Base-by-base conservation (phyloP, 2,329 filamentous ascomycete species). In the Phyllachora maydis region DNA sequence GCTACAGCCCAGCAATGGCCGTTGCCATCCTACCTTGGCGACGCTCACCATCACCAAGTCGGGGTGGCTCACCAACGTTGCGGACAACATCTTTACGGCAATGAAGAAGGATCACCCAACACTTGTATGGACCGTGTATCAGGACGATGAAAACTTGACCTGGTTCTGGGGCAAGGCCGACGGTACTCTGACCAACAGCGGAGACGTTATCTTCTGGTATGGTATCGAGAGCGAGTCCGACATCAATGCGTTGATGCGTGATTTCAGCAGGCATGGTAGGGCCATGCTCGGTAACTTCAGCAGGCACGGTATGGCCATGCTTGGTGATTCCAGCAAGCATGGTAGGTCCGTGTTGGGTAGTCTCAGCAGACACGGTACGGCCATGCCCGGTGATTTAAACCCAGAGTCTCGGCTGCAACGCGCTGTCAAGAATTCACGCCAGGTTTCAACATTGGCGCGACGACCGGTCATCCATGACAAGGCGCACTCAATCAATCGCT, bases 91-190 rank as follows among this genome's bases (percentile, higher is more conserved):
- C 28, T 92, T 95, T 47, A 68, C 75, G 32, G 75, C 77, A 31
- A 77, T 95, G 46, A 90, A 85, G 60, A 90, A 91, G 50, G 85
- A 93, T 42, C 76, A 83, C 47, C 71, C 82, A 26, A 81, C 75
- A 52, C 61, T 95, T 33, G 76, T 81, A 32, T 98, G 83, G 85
- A 91, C 82, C n/a, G 85, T 93, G 30, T 85, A 78, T 54, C 75
- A 83, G 41, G 76, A 90, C 35, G 83, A 95, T 38, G 85, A 95
- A 61, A 93, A 95, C 46, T 58, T 95, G 38, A 83, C 81, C 8
- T 95, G 85, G 88, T 93, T 95, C 59, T 90, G 91, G 36, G 83
- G 92, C 50, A 92, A 92, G 60, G 76, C 85, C 7, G 82, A 93
- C 36, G 85, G 88, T 27, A 92, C 79, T 48, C 65, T 93, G 38